Conservation (phyloP, 768 basidiomycete genomes). For the Boletales sp. region DNA sequence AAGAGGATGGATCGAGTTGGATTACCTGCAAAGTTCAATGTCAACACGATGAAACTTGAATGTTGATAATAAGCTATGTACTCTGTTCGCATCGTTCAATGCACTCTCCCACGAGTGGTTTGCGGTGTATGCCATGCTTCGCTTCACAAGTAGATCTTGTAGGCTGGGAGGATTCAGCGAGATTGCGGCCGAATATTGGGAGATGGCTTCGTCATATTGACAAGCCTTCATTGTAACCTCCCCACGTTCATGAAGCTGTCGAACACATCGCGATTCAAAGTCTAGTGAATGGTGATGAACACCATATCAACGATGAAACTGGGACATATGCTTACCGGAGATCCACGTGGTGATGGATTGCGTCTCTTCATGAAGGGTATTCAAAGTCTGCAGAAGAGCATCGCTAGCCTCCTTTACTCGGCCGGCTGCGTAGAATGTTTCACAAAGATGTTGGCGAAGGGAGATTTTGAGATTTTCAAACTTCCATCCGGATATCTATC, state of each 20-base stretch:
- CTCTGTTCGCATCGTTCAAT: background rate
- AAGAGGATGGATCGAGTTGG: conserved; percentile 5
- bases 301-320: too few species aligned
- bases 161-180: background rate
- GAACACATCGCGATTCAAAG: background rate
- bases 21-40: conserved; percentile 2
- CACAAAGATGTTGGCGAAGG: too few species aligned
- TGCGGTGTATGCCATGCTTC: background rate
- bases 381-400: too few species aligned
- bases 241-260: background rate
- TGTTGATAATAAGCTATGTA: background rate
- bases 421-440: too few species aligned
- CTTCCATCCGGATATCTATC: too few species aligned
- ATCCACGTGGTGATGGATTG: too few species aligned
- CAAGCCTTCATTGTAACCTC: background rate
- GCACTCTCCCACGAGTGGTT: background rate
- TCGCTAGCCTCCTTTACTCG: too few species aligned
- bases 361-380: too few species aligned
- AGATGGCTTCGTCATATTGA: background rate
- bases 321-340: background rate
- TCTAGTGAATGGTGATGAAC: background rate
- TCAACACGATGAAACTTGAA: background rate
- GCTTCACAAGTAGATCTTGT: background rate
- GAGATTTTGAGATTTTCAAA: too few species aligned
- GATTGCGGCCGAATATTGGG: background rate